Conservation (phyloP, 2,329 filamentous ascomycete genomes). For the Sarocladium kiliense region DNA sequence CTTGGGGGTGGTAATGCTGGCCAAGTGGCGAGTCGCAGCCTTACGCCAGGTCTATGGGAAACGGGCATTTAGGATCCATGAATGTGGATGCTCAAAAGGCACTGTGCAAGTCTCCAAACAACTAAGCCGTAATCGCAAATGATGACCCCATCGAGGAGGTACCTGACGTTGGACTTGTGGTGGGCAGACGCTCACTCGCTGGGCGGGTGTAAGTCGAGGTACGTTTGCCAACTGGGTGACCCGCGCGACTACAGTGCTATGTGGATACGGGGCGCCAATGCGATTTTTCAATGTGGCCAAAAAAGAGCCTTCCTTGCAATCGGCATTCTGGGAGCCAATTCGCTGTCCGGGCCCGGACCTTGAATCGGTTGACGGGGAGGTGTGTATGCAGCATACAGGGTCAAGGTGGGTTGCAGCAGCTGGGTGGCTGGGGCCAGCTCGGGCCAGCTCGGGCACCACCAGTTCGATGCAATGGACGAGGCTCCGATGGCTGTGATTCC, state of each 20-base stretch:
- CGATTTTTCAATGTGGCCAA: constrained; percentile 1
- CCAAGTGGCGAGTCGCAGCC: constrained; percentile 8
- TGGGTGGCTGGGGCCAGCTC: not conserved
- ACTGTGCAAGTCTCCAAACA: not conserved
- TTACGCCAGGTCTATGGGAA: not conserved
- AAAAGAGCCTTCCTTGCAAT: not conserved
- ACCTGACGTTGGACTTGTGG: too few relatives aligned
- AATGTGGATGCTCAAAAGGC: not conserved
- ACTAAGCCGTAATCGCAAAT: too few relatives aligned
- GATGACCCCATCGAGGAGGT: too few relatives aligned
- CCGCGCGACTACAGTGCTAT: too few relatives aligned
- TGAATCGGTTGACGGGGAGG: not conserved
- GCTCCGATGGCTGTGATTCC: not conserved
- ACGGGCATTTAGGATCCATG: not conserved
- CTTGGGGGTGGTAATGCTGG: not conserved
- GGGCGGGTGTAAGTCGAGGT: constrained; percentile 6
- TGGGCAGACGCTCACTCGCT: too few relatives aligned
- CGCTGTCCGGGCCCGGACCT: not conserved
- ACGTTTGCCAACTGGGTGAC: not conserved
- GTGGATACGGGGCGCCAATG: constrained; percentile 1
- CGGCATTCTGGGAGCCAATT: not conserved
- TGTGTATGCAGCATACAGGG: not conserved
- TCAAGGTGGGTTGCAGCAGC: not conserved
- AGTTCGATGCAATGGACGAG: too few relatives aligned
- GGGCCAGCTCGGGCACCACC: not conserved